Conservation (phyloP, 2,329 filamentous ascomycete genomes). For the Diaporthe ilicicola region DNA sequence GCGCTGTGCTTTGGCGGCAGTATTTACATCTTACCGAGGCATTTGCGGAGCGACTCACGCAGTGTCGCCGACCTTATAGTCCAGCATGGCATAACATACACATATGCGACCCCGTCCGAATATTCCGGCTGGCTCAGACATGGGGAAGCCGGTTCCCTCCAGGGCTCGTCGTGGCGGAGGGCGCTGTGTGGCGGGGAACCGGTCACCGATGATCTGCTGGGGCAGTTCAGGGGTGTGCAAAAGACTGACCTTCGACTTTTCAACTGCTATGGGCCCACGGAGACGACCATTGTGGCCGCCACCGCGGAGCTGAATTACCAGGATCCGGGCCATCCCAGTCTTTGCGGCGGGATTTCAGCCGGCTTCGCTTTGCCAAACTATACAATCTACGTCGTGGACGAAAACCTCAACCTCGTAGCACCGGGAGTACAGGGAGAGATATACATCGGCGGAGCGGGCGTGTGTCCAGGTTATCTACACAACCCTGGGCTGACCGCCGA, state of each 20-base stretch:
- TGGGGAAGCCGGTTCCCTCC: conserved; percentile 5
- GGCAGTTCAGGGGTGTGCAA: not conserved
- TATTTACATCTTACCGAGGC: conserved; percentile 39
- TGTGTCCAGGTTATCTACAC: conserved; percentile 49
- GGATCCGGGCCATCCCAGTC: too few species aligned
- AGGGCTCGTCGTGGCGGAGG: not conserved
- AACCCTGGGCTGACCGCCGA: conserved; percentile 34
- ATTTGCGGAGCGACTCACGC: conserved; percentile 43
- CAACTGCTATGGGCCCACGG: conserved; percentile 36
- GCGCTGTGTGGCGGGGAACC: conserved; percentile 35
- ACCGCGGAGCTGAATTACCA: not conserved
- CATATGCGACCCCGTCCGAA: conserved; percentile 49
- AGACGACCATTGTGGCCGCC: not conserved
- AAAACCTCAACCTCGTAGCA: conserved; percentile 40
- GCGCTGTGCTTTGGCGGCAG: conserved; percentile 41
- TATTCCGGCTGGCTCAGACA: conserved; percentile 41
- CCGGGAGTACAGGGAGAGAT: conserved; percentile 50
- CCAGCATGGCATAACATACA: conserved; percentile 43
- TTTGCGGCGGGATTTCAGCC: too few species aligned
- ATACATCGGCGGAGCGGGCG: conserved; percentile 49
- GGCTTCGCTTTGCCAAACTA: conserved; percentile 40
- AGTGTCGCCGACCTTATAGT: conserved; percentile 45
- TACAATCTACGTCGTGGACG: conserved; percentile 52
- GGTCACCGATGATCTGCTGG: conserved; percentile 13
- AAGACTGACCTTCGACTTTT: conserved; percentile 3